Conservation (phyloP, 768 basidiomycete genomes). For the Mycena filopes region DNA sequence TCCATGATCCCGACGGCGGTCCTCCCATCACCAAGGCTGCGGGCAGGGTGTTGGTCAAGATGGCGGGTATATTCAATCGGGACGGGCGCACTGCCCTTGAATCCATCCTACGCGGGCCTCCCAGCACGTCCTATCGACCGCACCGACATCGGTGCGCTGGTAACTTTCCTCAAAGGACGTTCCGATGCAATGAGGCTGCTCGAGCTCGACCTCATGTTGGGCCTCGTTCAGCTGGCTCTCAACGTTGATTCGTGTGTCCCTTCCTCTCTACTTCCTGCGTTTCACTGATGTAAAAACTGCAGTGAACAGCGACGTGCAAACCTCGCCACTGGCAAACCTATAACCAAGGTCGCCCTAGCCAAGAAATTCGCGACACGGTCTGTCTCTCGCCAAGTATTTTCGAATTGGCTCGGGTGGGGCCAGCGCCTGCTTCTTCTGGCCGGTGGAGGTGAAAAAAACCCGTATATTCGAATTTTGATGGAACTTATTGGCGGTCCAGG, state of each 20-base stretch:
- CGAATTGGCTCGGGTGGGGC: too few species aligned
- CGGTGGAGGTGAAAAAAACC: background rate
- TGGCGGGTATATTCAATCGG: background rate
- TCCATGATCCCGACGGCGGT: background rate
- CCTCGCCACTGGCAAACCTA: too few species aligned
- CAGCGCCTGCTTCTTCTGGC: background rate
- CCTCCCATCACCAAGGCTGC: background rate
- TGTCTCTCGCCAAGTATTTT: too few species aligned
- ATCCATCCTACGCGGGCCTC: background rate
- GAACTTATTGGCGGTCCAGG: background rate
- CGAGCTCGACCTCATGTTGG: background rate
- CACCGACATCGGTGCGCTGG: background rate
- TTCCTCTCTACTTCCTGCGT: background rate
- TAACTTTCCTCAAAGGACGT: background rate
- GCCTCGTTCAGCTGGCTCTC: background rate
- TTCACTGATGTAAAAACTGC: background rate
- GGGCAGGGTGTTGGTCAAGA: background rate
- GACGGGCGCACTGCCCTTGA: background rate
- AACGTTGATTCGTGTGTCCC: background rate
- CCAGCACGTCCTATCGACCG: background rate
- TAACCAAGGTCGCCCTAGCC: background rate
- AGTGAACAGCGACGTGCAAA: background rate
- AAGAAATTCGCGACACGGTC: too few species aligned
- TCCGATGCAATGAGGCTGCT: background rate
- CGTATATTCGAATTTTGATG: background rate